Conservation (phyloP, 768 basidiomycete species). For the Mycena capillaripes region DNA sequence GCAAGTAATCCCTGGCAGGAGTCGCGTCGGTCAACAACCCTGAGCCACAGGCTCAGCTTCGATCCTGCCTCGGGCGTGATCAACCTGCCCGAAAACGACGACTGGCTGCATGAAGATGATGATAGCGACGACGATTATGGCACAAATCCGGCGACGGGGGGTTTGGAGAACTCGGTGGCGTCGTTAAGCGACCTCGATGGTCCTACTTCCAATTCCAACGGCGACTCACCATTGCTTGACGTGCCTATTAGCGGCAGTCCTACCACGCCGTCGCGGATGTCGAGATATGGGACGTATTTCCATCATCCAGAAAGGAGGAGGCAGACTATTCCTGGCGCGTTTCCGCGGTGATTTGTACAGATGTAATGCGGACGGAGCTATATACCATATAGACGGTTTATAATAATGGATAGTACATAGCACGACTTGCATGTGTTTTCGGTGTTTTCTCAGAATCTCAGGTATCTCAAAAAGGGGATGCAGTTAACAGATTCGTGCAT, state of each 20-base stretch:
- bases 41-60: conserved; percentile 81
- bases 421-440: not conserved
- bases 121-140: conserved; percentile 64
- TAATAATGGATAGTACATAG: conserved; percentile 17
- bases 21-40: conserved; percentile 49
- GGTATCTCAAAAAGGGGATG: not conserved
- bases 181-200: conserved; percentile 32
- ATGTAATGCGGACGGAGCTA: conserved; percentile 3
- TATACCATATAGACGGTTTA: conserved; percentile 29
- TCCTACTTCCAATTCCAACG: conserved; percentile 35
- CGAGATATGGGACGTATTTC: conserved; percentile 84
- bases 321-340: conserved; percentile 73
- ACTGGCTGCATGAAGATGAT: conserved; percentile 70
- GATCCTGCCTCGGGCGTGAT: conserved; percentile 92
- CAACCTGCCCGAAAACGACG: conserved; percentile 81
- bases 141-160: conserved; percentile 48
- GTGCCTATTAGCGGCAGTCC: conserved; percentile 35
- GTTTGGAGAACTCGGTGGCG: conserved; percentile 46
- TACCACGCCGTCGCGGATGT: conserved; percentile 55
- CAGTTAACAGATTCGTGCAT: too few species aligned
- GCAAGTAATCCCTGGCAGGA: conserved; percentile 77
- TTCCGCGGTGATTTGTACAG: conserved; percentile 49
- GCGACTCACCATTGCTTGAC: conserved; percentile 38
- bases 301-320: conserved; percentile 86
- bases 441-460: too few species aligned